A percentile compares a stretch with the other conserved stretches of the same genome.
These are phyloP conservation scores for Cyphellophora attinorum DNA, from an alignment of 2,329 filamentous ascomycete species.

Conservation along the genomic window DNA sequence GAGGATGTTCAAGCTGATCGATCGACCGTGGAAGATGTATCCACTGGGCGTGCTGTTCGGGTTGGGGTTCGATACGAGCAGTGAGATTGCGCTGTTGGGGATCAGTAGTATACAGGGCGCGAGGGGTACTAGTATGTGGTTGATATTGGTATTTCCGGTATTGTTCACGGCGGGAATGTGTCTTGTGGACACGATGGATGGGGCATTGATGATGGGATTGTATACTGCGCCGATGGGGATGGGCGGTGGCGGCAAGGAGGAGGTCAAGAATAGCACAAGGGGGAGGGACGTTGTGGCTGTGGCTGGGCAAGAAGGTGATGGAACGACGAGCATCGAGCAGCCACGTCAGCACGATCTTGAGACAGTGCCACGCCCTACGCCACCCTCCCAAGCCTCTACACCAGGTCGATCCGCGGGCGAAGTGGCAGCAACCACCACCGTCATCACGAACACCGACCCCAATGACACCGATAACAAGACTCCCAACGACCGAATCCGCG, in stretches of 20 bases:
- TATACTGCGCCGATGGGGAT: constrained; percentile 54
- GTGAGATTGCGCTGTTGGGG: constrained; percentile 83
- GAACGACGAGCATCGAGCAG: neutral
- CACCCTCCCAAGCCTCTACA: no score
- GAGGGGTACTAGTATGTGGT: constrained; percentile 80
- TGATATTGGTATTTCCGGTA: constrained; percentile 84
- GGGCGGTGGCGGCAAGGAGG: constrained; percentile 12
- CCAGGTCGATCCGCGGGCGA: no score
- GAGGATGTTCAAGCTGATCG: constrained; percentile 63
- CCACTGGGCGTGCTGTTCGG: constrained; percentile 82
- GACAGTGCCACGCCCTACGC: no score
- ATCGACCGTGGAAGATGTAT: constrained; percentile 83
- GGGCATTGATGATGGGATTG: constrained; percentile 87
- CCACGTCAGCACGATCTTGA: neutral
- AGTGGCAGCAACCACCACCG: neutral
- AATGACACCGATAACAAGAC: constrained; percentile 8
- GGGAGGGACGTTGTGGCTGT: neutral
- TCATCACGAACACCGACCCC: constrained; percentile 7
- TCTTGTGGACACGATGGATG: constrained; percentile 82
- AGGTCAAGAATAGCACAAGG: neutral
- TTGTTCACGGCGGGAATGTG: constrained; percentile 97
- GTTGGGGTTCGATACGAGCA: constrained; percentile 89
- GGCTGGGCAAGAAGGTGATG: no score
- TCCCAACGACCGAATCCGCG: constrained; percentile 53
- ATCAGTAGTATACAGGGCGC: constrained; percentile 82